Evolutionary conservation across 768 basidiomycete genomes (phyloP), one percentile per base, ranked within the genome.

Genomic region (Boletales sp.): DNA sequence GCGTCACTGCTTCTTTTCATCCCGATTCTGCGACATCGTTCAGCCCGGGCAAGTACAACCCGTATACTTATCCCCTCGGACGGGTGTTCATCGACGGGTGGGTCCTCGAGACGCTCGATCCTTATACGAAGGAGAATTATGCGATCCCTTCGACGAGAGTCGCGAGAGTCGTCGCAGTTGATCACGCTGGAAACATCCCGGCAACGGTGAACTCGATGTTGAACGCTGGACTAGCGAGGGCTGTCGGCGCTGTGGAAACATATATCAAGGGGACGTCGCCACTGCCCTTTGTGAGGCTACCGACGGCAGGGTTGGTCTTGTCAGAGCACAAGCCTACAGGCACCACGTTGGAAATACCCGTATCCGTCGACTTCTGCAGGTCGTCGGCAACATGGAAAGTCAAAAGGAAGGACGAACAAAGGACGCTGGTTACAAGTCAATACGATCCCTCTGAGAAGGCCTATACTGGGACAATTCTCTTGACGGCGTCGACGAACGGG

Each of bases 81-180:
- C 82, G 87, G 13, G 74, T 92, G 32, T 84, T 89, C 56, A 71
- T 99, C 7, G 94, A 97, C 60, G 95, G 89, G 2, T 99, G 96
- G 96, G 83, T 95, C 31, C 70, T 96, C 59, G 94, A 99, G 72
- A 97, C 95, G 4, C 79, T 98, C 41, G 95, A 98, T 62, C 94
- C 94, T 0, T 97, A 97, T 57, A 87, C 91, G 19, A 86, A 85
- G 53, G 93, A 95, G 68, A 92, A 91, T 56, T 95, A 93, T 62
- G 81, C 91, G 12, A 95, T 98, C 40, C 96, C 94, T 1, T 96
- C 93, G 4, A 91, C 94, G 35, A 71, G 87, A 41, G 94, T 91
- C 66, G 93, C 88, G 39, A 77, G 90, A 49, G 74, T 95, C 36
- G 82, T 89, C 4, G 87, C 90, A 1, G 78, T 94, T 51, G 94